These are phyloP conservation scores for Hsuehochloa calcarea DNA, from an alignment of 176 grass and related monocot species.

Conservation along the genomic window DNA sequence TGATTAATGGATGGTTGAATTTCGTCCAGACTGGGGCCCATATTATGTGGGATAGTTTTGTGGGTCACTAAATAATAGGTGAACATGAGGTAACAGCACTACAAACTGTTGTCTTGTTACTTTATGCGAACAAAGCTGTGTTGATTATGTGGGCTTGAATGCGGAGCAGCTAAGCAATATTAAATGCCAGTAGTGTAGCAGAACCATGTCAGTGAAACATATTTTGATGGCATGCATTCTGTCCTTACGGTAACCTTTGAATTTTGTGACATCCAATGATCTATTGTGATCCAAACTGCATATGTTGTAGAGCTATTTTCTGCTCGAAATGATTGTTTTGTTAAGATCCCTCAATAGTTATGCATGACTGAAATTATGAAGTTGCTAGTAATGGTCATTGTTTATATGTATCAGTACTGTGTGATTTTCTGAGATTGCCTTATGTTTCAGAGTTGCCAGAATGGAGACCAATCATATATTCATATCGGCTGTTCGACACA, in stretches of 20 bases:
- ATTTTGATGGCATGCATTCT: constrained; percentile 3
- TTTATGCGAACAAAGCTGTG: background rate
- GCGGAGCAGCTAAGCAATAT: background rate
- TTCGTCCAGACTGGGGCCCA: background rate
- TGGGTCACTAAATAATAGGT: background rate
- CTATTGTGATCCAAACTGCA: background rate
- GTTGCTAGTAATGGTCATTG: constrained; percentile 18
- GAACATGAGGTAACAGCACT: background rate
- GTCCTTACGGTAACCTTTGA: background rate
- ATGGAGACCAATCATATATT: constrained; percentile 50
- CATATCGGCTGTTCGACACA: constrained; percentile 46
- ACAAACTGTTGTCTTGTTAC: constrained; percentile 7
- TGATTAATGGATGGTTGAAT: background rate
- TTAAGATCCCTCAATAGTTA: background rate
- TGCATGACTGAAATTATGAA: background rate
- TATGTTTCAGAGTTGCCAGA: constrained; percentile 52
- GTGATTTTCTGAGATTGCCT: constrained; percentile 34
- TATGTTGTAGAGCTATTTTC: constrained; percentile 2
- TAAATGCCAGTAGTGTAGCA: background rate
- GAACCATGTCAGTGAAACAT: background rate
- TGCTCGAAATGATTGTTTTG: constrained; percentile 2
- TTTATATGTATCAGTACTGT: constrained; percentile 36
- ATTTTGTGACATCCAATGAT: background rate
- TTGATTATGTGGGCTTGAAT: background rate
- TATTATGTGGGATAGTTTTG: background rate